phyloP scores from a whole-genome alignment of 1,284 basidiomycete species.

The Boletus semigastroideus region DNA sequence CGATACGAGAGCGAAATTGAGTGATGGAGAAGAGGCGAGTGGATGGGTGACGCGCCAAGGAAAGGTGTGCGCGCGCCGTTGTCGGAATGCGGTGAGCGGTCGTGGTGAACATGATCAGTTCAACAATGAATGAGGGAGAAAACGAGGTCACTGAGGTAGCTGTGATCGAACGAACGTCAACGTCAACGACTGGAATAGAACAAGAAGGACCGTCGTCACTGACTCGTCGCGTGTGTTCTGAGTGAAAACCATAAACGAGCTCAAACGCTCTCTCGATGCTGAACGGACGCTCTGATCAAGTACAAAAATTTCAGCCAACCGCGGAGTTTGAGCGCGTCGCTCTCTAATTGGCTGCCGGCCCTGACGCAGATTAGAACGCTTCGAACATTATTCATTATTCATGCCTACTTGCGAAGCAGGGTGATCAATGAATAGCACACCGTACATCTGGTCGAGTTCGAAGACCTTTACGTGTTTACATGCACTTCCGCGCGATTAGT shows the following conservation, averaged over 20 bases:
- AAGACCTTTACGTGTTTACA: background rate
- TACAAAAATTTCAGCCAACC: too few species aligned
- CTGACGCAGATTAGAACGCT: too few species aligned
- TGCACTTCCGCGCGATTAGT: too few species aligned
- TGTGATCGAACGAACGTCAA: conserved; percentile 37
- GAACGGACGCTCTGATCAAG: too few species aligned
- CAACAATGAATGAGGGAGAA: conserved; percentile 73
- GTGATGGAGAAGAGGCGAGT: conserved; percentile 37
- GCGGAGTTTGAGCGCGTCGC: too few species aligned
- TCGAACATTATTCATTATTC: background rate
- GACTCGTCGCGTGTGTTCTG: conserved; percentile 84
- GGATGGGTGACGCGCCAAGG: conserved; percentile 17
- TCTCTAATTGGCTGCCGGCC: too few species aligned
- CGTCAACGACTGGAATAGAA: background rate
- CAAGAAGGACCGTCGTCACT: conserved; percentile 26
- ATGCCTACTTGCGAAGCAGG: too few species aligned
- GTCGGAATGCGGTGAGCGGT: conserved; percentile 14
- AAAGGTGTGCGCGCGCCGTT: conserved; percentile 10
- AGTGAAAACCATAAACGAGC: conserved; percentile 77
- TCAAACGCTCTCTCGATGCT: background rate
- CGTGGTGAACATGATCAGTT: conserved; percentile 23
- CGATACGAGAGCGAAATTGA: conserved; percentile 25
- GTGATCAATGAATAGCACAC: background rate
- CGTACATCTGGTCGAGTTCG: background rate
- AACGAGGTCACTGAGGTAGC: conserved; percentile 84